Base-by-base conservation (phyloP, 1,284 basidiomycete species). In the Marasmius fiardii region DNA sequence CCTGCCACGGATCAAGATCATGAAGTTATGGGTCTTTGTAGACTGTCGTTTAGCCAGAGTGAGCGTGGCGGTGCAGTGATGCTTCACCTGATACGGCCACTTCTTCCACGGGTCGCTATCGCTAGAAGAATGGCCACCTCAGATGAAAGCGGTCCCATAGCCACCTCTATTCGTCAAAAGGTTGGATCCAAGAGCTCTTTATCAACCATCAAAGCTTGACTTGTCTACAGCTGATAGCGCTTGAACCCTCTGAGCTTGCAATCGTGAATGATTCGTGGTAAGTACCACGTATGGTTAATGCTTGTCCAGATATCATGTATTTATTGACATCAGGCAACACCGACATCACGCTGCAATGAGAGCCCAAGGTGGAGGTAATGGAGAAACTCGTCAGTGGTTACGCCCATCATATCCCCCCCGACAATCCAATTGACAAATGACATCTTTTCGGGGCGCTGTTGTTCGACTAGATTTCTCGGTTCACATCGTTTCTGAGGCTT, bases 341-440 rank as follows among this genome's bases (percentile, higher is more conserved):
- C 79, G 84, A 63, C 85, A 90, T 72, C 89, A 92, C 71, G 77
- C 78, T 52, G 74, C 89, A 50, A 92, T 92, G 90, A 77, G 80
- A 65, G 81, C 78, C 52, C 74, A 81, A 68, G 81, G 77, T 53
- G 83, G 79, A 59, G 80, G 78, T 43, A 81, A 75, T 63, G 83
- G 81, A 54, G 75, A 78, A 71, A 90, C 90, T 35, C 90, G 89
- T 92, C 75, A 63, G 86, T 80, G 37, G 7, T n/a, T 41, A 48
- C n/a, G 12, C 21, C n/a, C n/a, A n/a, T n/a, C n/a, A n/a, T n/a
- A n/a, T n/a, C 4, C 16, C 7, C 26, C 43, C 59, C 50, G 57
- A 60, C 55, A 53, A 62, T 61, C 57, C 31, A 50, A 37, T 55
- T 54, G 28, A 31, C 58, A 52, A 39, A 54, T 57, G 53, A 54